phyloP scores from a whole-genome alignment of 306 rosid species.

The Casuarina glauca region DNA sequence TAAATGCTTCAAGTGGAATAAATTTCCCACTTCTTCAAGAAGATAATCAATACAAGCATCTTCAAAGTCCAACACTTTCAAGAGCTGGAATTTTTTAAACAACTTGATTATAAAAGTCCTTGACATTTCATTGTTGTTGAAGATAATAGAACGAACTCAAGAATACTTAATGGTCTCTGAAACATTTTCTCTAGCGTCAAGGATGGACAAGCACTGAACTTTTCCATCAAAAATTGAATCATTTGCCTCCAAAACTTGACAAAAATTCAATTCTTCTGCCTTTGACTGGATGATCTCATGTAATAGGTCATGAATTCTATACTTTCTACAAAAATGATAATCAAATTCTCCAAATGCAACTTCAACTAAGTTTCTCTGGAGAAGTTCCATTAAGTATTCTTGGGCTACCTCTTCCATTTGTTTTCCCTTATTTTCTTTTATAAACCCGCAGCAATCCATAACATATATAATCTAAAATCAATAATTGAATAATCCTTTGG shows the following conservation, averaged over 20 bases:
- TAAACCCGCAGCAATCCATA: slow-evolving; percentile 25
- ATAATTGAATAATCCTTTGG: slow-evolving; percentile 16
- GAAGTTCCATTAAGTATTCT: slow-evolving; percentile 14
- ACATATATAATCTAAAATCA: not conserved
- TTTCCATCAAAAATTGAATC: not conserved
- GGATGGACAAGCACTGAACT: not conserved
- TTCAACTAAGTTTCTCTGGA: slow-evolving; percentile 2
- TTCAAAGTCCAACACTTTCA: slow-evolving; percentile 7
- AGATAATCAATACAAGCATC: not conserved
- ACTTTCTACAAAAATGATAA: not conserved
- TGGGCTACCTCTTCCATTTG: not conserved
- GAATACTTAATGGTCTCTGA: not conserved
- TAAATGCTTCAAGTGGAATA: slow-evolving; percentile 1
- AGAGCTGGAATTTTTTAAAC: not conserved
- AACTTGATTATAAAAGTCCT: not conserved
- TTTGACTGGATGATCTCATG: slow-evolving; percentile 1
- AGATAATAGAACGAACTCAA: not conserved
- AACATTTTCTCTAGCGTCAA: not conserved
- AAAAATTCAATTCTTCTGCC: not conserved
- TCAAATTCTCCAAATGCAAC: not conserved
- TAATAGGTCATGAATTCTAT: not conserved
- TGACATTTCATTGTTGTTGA: not conserved
- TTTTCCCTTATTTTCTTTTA: not conserved
- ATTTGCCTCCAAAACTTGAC: not conserved
- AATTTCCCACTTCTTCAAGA: not conserved